Conservation (phyloP, 495 filamentous ascomycete species). For the Friedmanniomyces simplex region DNA sequence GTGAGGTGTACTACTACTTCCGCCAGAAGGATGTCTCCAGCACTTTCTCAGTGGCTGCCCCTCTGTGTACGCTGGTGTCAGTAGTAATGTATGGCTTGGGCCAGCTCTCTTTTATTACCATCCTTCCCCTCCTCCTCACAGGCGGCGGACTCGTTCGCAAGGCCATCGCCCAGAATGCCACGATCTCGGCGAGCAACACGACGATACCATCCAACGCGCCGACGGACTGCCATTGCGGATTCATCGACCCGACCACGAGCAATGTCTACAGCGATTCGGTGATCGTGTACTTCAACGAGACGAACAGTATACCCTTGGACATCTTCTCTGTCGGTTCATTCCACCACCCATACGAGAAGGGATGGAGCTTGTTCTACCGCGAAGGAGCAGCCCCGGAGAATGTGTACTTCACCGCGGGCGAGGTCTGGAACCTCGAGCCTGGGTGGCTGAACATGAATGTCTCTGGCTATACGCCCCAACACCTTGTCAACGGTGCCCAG, state of each 20-base stretch:
- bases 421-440: slow-evolving; percentile 20
- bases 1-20: no score
- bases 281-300: slow-evolving; percentile 38
- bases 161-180: not conserved
- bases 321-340: slow-evolving; percentile 26
- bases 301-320: slow-evolving; percentile 20
- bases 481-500: slow-evolving; percentile 29
- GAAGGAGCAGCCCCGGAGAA: slow-evolving; percentile 29
- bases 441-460: slow-evolving; percentile 17
- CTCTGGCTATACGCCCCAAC: slow-evolving; percentile 12
- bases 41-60: no score
- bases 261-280: slow-evolving; percentile 33
- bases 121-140: not conserved
- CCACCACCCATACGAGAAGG: slow-evolving; percentile 31
- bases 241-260: slow-evolving; percentile 25
- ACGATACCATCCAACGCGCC: not conserved
- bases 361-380: slow-evolving; percentile 32
- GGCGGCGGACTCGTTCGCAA: not conserved
- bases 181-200: not conserved
- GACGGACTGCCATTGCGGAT: slow-evolving; percentile 33
- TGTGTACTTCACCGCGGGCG: slow-evolving; percentile 22
- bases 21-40: no score
- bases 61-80: not conserved
- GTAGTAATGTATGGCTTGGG: not conserved
- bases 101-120: not conserved